Percentiles rank a stretch among this genome's conserved stretches.
Conservation (phyloP, 108 stramenopile genomes). For the Poteriospumella lacustris region DNA sequence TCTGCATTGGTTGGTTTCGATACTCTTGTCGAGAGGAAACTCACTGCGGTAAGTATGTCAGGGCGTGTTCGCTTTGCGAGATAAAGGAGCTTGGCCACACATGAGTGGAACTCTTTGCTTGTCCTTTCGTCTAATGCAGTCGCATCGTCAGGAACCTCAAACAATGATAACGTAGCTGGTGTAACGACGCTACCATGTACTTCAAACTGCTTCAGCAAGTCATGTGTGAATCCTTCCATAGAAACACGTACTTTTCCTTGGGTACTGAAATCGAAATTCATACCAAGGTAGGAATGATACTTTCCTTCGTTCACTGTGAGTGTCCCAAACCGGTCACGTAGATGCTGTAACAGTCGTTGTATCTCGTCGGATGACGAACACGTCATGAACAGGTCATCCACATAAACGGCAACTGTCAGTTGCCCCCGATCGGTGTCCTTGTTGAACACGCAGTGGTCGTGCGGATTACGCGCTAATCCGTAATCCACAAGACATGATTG, state of each 20-base stretch:
- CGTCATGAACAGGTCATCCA: slow-evolving; percentile 14
- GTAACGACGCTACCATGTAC: not conserved
- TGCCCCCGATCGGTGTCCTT: not conserved
- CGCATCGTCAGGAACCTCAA: not conserved
- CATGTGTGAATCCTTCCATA: not conserved
- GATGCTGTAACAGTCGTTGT: not conserved
- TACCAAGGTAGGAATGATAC: not conserved
- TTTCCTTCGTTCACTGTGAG: not conserved
- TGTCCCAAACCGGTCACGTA: not conserved
- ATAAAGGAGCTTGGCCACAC: slow-evolving; percentile 12
- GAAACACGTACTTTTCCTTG: not conserved
- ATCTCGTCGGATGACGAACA: not conserved
- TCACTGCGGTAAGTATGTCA: slow-evolving; percentile 10
- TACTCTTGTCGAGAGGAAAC: slow-evolving; percentile 12
- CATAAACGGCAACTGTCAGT: not conserved
- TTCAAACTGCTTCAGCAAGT: not conserved
- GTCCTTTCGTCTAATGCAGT: not conserved
- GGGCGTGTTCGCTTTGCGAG: not conserved
- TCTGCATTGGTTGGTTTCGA: slow-evolving; percentile 12
- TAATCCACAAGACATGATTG: not conserved
- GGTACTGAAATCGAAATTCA: not conserved
- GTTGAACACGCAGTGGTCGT: slow-evolving; percentile 27
- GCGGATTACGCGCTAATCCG: not conserved
- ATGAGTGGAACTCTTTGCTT: not conserved
- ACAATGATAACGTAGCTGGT: not conserved